A percentile compares a stretch with the other conserved stretches of the same genome.
Evolutionary conservation across 306 rosid species (phyloP).

Genomic region (Lathyrus tuberosus): DNA sequence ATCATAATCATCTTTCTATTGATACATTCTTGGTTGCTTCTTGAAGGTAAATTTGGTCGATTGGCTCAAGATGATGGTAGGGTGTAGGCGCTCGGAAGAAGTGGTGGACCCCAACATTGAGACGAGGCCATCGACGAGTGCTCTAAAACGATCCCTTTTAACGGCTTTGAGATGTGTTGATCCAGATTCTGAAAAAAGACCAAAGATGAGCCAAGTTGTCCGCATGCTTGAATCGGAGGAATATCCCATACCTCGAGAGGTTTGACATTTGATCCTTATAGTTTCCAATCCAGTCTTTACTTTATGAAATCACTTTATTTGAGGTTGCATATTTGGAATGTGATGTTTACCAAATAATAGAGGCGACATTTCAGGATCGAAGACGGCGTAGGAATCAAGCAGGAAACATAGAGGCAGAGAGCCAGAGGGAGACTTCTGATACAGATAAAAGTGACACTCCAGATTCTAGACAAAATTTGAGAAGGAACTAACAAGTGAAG

Average conservation of each 20-base stretch:
- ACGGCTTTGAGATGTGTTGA: constrained; percentile 91
- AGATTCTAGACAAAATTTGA: constrained; percentile 38
- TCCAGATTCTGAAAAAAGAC: constrained; percentile 79
- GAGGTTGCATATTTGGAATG: constrained; percentile 24
- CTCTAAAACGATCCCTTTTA: constrained; percentile 74
- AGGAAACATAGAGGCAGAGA: constrained; percentile 47
- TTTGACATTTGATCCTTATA: constrained; percentile 43
- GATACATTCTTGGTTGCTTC: constrained; percentile 23
- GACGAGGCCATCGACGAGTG: constrained; percentile 73
- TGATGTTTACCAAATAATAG: constrained; percentile 22
- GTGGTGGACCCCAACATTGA: constrained; percentile 81
- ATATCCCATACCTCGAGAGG: constrained; percentile 85
- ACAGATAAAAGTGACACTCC: constrained; percentile 58
- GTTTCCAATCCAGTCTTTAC: background rate
- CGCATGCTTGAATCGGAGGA: constrained; percentile 90
- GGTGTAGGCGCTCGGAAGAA: constrained; percentile 80
- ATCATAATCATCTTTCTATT: constrained; percentile 18
- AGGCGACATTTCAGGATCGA: constrained; percentile 55
- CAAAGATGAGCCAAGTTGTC: constrained; percentile 83
- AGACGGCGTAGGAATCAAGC: constrained; percentile 58
- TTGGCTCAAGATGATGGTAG: constrained; percentile 75
- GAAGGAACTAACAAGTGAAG: constrained; percentile 46
- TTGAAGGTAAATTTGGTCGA: constrained; percentile 66
- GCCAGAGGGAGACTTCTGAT: constrained; percentile 55
- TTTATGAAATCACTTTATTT: background rate